phyloP scores from a whole-genome alignment of 2,329 filamentous ascomycete species.

The Periglandula ipomoeae region DNA sequence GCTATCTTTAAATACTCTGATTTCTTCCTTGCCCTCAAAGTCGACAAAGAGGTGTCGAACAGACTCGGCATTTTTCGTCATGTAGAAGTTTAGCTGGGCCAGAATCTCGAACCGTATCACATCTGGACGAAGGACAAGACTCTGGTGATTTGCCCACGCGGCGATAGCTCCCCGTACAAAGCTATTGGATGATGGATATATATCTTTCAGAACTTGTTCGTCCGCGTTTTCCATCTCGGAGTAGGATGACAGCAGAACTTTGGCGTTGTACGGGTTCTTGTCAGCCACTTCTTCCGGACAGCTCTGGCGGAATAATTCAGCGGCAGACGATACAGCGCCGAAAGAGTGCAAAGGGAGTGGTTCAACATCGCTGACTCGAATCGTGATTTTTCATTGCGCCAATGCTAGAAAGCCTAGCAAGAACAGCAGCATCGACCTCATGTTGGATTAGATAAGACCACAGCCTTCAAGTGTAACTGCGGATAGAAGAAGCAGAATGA shows the following conservation, averaged over 20 bases:
- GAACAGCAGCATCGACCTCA: neutral
- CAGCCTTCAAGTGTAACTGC: neutral
- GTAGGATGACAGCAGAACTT: constrained; percentile 22
- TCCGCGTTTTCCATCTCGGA: constrained; percentile 11
- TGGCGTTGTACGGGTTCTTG: constrained; percentile 13
- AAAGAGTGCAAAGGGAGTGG: constrained; percentile 16
- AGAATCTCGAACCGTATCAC: constrained; percentile 48
- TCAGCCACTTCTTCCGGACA: constrained; percentile 23
- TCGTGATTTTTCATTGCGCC: constrained; percentile 11
- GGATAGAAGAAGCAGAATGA: neutral
- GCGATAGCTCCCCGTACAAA: constrained; percentile 35
- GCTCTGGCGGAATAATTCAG: constrained; percentile 21
- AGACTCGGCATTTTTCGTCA: constrained; percentile 37
- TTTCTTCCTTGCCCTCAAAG: constrained; percentile 32
- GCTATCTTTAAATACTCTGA: constrained; percentile 19
- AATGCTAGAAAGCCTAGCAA: constrained; percentile 7
- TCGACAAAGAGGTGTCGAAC: constrained; percentile 36
- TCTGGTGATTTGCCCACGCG: constrained; percentile 40
- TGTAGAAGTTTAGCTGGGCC: constrained; percentile 40
- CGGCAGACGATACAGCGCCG: constrained; percentile 17
- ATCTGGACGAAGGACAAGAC: constrained; percentile 41
- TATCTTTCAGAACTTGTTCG: constrained; percentile 9
- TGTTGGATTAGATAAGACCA: neutral
- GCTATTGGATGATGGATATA: constrained; percentile 26
- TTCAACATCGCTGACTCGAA: constrained; percentile 18